phyloP scores from a whole-genome alignment of 2,329 filamentous ascomycete genomes.

The Arthrobotrys entomopaga region DNA sequence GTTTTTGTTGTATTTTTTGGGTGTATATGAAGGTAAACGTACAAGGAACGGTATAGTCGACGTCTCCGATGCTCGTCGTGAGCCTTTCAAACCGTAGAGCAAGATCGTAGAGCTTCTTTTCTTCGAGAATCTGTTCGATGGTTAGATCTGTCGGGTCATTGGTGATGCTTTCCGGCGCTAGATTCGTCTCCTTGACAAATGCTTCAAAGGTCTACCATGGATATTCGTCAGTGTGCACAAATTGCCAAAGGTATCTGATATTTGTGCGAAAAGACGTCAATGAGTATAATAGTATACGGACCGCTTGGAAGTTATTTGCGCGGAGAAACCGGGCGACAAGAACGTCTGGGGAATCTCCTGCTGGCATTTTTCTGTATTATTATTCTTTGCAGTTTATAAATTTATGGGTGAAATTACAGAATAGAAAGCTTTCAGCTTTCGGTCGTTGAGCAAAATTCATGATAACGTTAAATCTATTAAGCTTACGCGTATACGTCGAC shows the following conservation, averaged over 20 bases:
- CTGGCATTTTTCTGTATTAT: conserved; percentile 56
- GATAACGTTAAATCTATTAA: too few species aligned
- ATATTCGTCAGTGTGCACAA: conserved; percentile 8
- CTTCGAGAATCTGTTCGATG: conserved; percentile 59
- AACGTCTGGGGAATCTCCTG: conserved; percentile 61
- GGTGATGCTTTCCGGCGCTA: conserved; percentile 53
- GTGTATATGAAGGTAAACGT: conserved; percentile 4
- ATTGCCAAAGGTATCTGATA: too few species aligned
- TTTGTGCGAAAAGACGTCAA: too few species aligned
- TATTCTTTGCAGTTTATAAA: background rate
- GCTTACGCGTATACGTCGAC: too few species aligned
- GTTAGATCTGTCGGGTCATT: conserved; percentile 55
- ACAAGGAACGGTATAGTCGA: conserved; percentile 58
- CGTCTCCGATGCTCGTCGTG: conserved; percentile 51
- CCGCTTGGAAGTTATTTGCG: conserved; percentile 63
- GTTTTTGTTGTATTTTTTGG: conserved; percentile 17
- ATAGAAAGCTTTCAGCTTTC: too few species aligned
- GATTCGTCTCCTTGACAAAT: conserved; percentile 58
- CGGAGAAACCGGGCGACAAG: conserved; percentile 63
- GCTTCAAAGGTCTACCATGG: conserved; percentile 55
- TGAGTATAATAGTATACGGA: conserved; percentile 34
- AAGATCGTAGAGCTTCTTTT: conserved; percentile 58
- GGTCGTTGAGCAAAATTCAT: too few species aligned
- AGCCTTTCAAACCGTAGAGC: conserved; percentile 57
- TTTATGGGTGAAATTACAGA: background rate